Evolutionary conservation across 768 basidiomycete genomes (phyloP), one percentile per base, ranked within the genome.

Genomic region (Mycena maculata): DNA sequence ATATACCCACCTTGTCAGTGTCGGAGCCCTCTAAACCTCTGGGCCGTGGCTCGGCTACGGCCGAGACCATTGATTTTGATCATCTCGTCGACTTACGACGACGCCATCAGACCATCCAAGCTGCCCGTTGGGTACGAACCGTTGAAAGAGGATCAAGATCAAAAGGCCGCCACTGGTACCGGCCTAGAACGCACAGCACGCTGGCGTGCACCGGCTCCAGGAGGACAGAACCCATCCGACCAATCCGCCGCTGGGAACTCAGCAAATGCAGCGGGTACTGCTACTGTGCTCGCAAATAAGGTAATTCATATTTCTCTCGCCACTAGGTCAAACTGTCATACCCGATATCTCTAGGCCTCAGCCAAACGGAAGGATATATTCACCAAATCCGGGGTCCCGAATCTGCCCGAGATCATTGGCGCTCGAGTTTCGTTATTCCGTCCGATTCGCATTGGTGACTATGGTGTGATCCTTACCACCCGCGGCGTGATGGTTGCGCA

Each of bases 221-320:
- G 44, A 22, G 22, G 44, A 16, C 56, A 38, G 2, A 36, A 18
- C 23, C 22, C 38, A 3, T 48, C 27, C 15, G 10, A 3, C 25
- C 10, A 23, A 5, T 15, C n/a, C 2, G 39, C 15, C 45, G n/a
- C 50, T n/a, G 73, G 75, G 4, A 76, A 75, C 56, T 49, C 67
- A 2, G 66, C 66, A 16, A 76, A 74, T 66, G 75, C 75, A 9
- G 69, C 67, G 22, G 15, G 57, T 4, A 68, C 65, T 1, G 70
- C 75, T 18, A 36, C 52, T 0, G 49, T 47, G 0, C 30, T 31
- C 20, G 70, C 73, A 2, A 54, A 54, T 27, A 36, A 2, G 33
- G 44, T 41, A 31, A n/a, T n/a, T n/a, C 44, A 10, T 10, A 22
- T 25, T 38, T 8, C 3, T 36, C 15, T 16, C 1, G 2, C 6